Evolutionary conservation across 192 early-diverging fungal species (phyloP), one percentile per base, ranked within the genome.

Genomic region (Podila clonocystis): DNA sequence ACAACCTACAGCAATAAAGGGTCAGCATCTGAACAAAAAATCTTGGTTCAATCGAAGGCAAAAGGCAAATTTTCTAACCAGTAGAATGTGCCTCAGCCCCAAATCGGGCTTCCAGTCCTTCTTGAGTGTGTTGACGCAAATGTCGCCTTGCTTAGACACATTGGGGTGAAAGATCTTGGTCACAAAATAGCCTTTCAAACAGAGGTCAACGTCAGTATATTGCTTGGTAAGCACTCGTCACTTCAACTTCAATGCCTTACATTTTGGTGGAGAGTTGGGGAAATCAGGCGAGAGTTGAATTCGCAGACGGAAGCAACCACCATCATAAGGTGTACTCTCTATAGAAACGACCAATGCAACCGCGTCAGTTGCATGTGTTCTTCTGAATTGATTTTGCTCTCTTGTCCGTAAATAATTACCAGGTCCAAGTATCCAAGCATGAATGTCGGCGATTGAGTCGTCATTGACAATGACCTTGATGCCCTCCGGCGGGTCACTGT

Each of bases 151-250:
- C 50, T 89, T 82, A 2, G 95, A 93, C 0, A 99, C 95, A 74
- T 99, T 99, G 8, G 97, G 97, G 79, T 99, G 97, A 77, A 98
- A 99, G 17, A 99, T 97, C 76, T 96, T 97, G 49, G 97, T 99
- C 13, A 92, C 59, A 84, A 99, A 97, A 70, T 72, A 85, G 12
- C 93, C 93, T 94, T 65, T 15, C 3, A 50, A 4, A 33, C 22
- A 22, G 31, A 62, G 61, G 48, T 11, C n/a, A 62, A 50, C 62
- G 31, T 9, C 26, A 50, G 20, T 48, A n/a, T 20, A 2, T 2
- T 4, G 31, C 9, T 11, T 17, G 31, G 76, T 38, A 36, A 36
- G 13, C 13, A 30, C 24, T 31, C 26, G 7, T 6, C 19, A 28
- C n/a, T 33, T 2, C 20, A 31, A 57, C 45, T 2, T 68, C 29